Evolutionary conservation across 192 early-diverging fungal species (phyloP).

Genomic region (Coemansia javaensis): DNA sequence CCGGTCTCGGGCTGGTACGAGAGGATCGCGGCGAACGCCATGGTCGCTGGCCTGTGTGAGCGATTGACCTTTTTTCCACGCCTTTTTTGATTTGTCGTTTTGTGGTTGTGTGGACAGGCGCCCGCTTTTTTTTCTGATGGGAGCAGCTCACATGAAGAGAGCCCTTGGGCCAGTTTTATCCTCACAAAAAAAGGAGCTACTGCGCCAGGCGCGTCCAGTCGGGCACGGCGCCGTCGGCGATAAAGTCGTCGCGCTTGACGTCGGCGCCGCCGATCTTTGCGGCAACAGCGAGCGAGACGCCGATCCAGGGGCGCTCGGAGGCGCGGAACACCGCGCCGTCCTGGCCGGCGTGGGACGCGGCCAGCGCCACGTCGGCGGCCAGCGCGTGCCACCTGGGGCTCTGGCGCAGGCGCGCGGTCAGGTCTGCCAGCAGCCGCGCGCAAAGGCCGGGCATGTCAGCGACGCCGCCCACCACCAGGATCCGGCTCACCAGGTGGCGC

Average conservation of each 20-base stretch:
- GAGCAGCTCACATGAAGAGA: no score
- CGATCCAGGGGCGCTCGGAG: conserved; percentile 76
- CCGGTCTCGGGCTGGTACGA: no score
- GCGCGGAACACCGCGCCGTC: conserved; percentile 60
- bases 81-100: no score
- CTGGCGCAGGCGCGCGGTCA: conserved; percentile 52
- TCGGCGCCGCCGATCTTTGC: conserved; percentile 70
- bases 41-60: no score
- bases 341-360: conserved; percentile 32
- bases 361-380: conserved; percentile 52
- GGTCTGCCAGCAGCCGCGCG: conserved; percentile 56
- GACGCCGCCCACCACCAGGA: conserved; percentile 76
- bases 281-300: conserved; percentile 72
- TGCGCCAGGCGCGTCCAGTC: no score
- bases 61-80: no score
- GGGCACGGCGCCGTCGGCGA: no score
- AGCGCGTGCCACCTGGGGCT: conserved; percentile 52
- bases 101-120: no score
- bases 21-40: no score
- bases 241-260: conserved; percentile 61
- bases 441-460: conserved; percentile 70
- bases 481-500: conserved; percentile 55
- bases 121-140: no score
- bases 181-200: no score
- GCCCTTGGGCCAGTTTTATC: no score